A percentile compares a stretch with the other conserved stretches of the same genome.
Evolutionary conservation across 129 eudicot species (phyloP).

Genomic region (Tagetes erecta): DNA sequence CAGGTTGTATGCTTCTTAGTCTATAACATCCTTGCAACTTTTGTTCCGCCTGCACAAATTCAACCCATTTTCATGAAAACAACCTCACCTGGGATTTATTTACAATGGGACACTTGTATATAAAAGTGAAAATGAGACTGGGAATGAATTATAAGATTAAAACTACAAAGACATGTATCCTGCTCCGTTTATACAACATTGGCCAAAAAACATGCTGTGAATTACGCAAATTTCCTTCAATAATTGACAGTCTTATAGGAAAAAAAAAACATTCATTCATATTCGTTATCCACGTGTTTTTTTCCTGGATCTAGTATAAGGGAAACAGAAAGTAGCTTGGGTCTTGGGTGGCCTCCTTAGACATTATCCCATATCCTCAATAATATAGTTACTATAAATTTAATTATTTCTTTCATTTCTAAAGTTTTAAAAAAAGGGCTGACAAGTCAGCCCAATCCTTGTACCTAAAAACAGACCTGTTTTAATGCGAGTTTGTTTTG

Average conservation of each 20-base stretch:
- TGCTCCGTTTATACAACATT: too few species aligned
- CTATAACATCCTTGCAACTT: slow-evolving; percentile 72
- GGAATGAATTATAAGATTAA: too few species aligned
- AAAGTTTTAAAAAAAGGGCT: not conserved
- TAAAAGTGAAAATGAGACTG: not conserved
- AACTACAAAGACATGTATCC: too few species aligned
- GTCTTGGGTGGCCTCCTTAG: not conserved
- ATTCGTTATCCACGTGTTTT: not conserved
- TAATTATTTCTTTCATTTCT: not conserved
- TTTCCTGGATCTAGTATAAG: not conserved
- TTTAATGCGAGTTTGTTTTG: not conserved
- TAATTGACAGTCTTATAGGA: not conserved
- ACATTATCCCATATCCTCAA: not conserved
- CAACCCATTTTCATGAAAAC: slow-evolving; percentile 6
- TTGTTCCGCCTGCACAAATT: slow-evolving; percentile 54
- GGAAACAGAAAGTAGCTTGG: not conserved
- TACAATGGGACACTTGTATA: not conserved
- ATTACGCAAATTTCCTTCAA: not conserved
- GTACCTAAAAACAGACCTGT: not conserved
- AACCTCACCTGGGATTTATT: not conserved
- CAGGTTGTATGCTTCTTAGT: slow-evolving; percentile 77
- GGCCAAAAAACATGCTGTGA: too few species aligned
- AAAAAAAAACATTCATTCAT: not conserved
- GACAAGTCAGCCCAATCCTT: not conserved
- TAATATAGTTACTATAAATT: not conserved